Evolutionary conservation across 1,139 yeast species (phyloP).

Genomic region (Geotrichum siamense): DNA sequence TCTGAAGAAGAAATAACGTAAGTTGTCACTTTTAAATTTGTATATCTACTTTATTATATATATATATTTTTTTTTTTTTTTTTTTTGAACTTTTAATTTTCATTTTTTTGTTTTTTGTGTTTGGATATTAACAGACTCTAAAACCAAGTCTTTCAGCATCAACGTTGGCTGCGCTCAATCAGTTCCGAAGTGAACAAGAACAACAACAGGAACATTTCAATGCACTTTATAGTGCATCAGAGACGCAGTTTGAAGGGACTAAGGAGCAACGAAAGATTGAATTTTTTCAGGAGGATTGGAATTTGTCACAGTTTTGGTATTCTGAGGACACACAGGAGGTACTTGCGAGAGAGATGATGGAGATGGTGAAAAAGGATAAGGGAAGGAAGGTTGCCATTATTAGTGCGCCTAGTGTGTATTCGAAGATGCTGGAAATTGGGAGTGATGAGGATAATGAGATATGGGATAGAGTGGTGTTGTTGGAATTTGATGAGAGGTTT

Average conservation of each 20-base stretch:
- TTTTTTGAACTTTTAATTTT: not conserved
- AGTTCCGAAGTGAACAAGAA: conserved; percentile 62
- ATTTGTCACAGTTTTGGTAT: conserved; percentile 87
- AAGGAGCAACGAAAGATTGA: conserved; percentile 44
- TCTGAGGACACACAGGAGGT: conserved; percentile 60
- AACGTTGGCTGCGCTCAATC: conserved; percentile 70
- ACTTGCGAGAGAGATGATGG: conserved; percentile 61
- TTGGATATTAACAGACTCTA: too few species aligned
- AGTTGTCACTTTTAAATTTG: not conserved
- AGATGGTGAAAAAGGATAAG: conserved; percentile 23
- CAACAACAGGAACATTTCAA: conserved; percentile 54
- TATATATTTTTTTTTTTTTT: not conserved
- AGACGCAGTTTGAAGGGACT: conserved; percentile 32
- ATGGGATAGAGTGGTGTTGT: conserved; percentile 52
- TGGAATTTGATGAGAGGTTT: conserved; percentile 75
- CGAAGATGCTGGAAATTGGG: conserved; percentile 53
- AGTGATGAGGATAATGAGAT: conserved; percentile 18
- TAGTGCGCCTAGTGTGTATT: conserved; percentile 89
- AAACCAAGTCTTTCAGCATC: conserved; percentile 56
- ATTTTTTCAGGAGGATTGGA: conserved; percentile 86
- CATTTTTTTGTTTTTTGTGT: not conserved
- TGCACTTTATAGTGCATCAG: conserved; percentile 51
- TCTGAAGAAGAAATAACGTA: conserved; percentile 14
- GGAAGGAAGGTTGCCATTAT: conserved; percentile 39
- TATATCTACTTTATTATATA: too few species aligned